These are phyloP conservation scores for Tieghemostelium lacteum DNA, from an alignment of 78 protist genomes.

Conservation along the genomic window DNA sequence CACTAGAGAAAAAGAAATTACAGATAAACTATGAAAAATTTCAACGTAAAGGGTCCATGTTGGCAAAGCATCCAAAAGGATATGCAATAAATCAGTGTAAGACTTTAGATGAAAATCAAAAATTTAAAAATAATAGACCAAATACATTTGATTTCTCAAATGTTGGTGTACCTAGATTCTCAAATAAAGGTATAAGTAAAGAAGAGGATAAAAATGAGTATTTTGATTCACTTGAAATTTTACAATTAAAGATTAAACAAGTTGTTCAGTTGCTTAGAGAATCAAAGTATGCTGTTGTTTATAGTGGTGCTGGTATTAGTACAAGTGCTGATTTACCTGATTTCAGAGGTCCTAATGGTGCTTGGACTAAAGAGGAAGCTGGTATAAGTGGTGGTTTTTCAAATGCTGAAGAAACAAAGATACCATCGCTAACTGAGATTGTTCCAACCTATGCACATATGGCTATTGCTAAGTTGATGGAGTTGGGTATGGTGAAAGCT, in stretches of 20 bases:
- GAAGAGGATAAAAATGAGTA: constrained; percentile 27
- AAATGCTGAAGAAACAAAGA: neutral
- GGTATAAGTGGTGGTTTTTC: too few species aligned
- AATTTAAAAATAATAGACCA: constrained; percentile 4
- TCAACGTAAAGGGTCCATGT: neutral
- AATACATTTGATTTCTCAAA: constrained; percentile 17
- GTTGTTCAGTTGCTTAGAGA: neutral
- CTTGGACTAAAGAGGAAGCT: constrained; percentile 67
- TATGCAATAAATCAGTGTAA: constrained; percentile 25
- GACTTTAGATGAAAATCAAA: neutral
- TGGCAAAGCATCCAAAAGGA: neutral
- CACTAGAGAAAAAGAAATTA: neutral
- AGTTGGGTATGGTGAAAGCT: neutral
- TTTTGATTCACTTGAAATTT: neutral
- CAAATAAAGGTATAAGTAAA: neutral
- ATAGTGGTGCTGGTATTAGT: constrained; percentile 89
- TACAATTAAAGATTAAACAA: neutral
- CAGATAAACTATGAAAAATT: neutral
- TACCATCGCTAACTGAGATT: constrained; percentile 1
- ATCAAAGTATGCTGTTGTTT: constrained; percentile 30
- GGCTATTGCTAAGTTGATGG: constrained; percentile 39
- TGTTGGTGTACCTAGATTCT: constrained; percentile 14
- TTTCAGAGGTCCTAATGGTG: constrained; percentile 83
- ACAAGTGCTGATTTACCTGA: constrained; percentile 84
- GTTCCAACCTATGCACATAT: constrained; percentile 50